A percentile compares a stretch with the other conserved stretches of the same genome.
Conservation (phyloP, 148 eudicot genomes). For the Arbutus unedo region DNA sequence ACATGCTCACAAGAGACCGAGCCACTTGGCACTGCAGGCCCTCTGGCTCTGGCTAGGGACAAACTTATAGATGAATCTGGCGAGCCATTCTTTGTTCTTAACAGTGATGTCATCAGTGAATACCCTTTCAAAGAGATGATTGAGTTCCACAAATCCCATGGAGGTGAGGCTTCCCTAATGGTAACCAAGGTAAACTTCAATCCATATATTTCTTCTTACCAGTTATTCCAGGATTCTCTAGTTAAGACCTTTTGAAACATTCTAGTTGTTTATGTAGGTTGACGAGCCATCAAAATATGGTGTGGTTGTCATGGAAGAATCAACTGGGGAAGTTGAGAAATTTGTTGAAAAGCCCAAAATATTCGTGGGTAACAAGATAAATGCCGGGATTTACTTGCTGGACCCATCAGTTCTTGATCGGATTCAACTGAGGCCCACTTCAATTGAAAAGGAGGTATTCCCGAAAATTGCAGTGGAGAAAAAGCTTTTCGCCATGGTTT, state of each 20-base stretch:
- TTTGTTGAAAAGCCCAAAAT: conserved; percentile 90
- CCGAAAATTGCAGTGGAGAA: conserved; percentile 72
- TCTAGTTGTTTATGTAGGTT: conserved; percentile 49
- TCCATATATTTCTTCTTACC: not conserved
- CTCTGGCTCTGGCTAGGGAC: conserved; percentile 89
- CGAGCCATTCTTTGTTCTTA: conserved; percentile 87
- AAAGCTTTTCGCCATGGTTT: conserved; percentile 70
- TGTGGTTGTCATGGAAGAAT: conserved; percentile 84
- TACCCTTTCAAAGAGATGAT: conserved; percentile 86
- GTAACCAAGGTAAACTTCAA: conserved; percentile 69
- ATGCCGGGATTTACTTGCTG: conserved; percentile 84
- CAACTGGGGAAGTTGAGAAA: conserved; percentile 75
- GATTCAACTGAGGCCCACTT: conserved; percentile 75
- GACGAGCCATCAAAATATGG: conserved; percentile 97
- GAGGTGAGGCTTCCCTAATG: conserved; percentile 96
- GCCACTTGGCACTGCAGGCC: conserved; percentile 97
- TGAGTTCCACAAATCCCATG: conserved; percentile 80
- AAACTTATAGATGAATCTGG: conserved; percentile 73
- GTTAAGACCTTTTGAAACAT: conserved; percentile 5
- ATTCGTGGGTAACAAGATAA: conserved; percentile 94
- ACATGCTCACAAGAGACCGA: conserved; percentile 93
- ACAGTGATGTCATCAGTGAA: conserved; percentile 94
- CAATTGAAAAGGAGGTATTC: conserved; percentile 88
- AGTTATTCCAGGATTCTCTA: conserved; percentile 3
- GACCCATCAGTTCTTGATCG: conserved; percentile 81